A percentile compares a stretch with the other conserved stretches of the same genome.
phyloP scores from a whole-genome alignment of 352 stramenopile genomes.

The Phytophthora uliginosa region DNA sequence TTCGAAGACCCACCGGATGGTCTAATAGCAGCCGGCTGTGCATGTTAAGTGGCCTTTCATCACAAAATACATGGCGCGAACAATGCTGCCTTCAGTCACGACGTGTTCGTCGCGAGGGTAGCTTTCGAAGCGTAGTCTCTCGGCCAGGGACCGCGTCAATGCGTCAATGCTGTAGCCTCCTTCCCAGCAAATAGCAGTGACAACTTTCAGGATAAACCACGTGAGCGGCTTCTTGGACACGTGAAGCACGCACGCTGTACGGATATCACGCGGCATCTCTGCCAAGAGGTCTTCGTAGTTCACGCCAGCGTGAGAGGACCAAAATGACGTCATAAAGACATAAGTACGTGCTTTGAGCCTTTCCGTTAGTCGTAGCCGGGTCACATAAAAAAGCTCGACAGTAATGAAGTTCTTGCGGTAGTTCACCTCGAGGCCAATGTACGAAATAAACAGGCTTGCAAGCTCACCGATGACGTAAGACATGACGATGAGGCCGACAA shows the following conservation, averaged over 20 bases:
- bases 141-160: conserved; percentile 35
- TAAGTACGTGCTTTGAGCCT: conserved; percentile 39
- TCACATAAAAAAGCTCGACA: conserved; percentile 52
- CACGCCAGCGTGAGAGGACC: conserved; percentile 59
- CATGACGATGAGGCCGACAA: conserved; percentile 52
- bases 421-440: conserved; percentile 58
- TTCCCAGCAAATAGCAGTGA: conserved; percentile 36
- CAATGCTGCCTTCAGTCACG: conserved; percentile 59
- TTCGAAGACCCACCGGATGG: background rate
- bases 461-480: conserved; percentile 59
- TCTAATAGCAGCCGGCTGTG: background rate
- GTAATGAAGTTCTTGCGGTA: conserved; percentile 64
- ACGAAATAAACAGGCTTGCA: conserved; percentile 56
- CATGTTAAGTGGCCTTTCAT: background rate
- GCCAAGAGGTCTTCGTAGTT: conserved; percentile 54
- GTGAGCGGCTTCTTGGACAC: conserved; percentile 40
- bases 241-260: conserved; percentile 49
- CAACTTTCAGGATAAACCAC: conserved; percentile 42
- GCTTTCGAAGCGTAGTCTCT: conserved; percentile 56
- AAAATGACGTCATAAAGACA: conserved; percentile 53
- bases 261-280: conserved; percentile 52
- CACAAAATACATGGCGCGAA: conserved; percentile 72
- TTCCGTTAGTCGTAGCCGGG: conserved; percentile 37
- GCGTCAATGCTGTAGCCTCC: conserved; percentile 17
- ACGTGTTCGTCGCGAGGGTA: conserved; percentile 63